Evolutionary conservation across 805 yeast genomes (phyloP), one percentile per base, ranked within the genome.

Genomic region (Brettanomyces sp.): DNA sequence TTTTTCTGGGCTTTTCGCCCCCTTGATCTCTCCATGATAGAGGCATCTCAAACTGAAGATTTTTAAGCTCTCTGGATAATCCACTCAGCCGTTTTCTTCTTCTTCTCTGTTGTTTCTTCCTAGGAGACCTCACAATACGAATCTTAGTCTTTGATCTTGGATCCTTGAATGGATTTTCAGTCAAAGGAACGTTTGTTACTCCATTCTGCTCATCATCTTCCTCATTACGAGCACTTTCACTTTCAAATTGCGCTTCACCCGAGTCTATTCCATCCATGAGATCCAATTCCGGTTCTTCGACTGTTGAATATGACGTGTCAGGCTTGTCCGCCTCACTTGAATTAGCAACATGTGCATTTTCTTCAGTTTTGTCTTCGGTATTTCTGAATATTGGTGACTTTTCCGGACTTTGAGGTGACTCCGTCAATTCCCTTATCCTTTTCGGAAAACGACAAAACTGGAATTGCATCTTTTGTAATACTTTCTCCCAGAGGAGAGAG

Each of bases 51-150:
- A 43, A 43, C n/a, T 37, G 34, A 23, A 74, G 70, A 67, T 69
- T 67, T 12, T 64, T 60, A 42, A 70, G 70, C 51, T 70, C 76
- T 37, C 55, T 48, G 18, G 54, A 42, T 22, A 56, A 52, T 9
- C 55, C 49, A 12, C 59, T 56, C 28, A 33, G 23, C 7, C 36
- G 7, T 25, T 14, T 22, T n/a, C 41, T 24, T 36, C 47, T 37
- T 45, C 36, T 18, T 22, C 36, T 34, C 11, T 39, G 12, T 28
- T 45, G 48, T 58, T 64, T 7, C 52, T 56, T 45, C 58, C 62
- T 25, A 5, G 18, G 18, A 12, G 21, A 12, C 25, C n/a, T 40
- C 14, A 23, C 43, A 28, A 28, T 28, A 28, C 32, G 32, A 28
- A 9, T 28, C 11, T 9, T 28, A 9, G 11, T 28, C 11, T 28